phyloP scores from a whole-genome alignment of 1,284 basidiomycete species.

The Jaminaea rosea region DNA sequence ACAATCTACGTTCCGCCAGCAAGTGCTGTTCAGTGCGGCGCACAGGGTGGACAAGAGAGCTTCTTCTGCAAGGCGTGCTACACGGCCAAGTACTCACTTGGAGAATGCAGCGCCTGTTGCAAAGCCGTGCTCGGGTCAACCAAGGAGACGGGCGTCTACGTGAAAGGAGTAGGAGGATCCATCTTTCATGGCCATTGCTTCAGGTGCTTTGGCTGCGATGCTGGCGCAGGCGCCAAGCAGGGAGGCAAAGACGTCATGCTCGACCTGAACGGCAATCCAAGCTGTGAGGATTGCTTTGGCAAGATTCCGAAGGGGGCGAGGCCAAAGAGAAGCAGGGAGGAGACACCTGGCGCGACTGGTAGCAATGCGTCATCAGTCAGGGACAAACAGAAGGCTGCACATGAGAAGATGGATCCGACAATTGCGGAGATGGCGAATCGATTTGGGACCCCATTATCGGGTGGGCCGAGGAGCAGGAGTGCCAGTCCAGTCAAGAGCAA shows the following conservation, averaged over 20 bases:
- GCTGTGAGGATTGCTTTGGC: constrained; percentile 28
- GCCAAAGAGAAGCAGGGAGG: too few species aligned
- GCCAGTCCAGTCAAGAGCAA: constrained; percentile 13
- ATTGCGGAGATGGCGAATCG: too few species aligned
- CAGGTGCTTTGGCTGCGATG: constrained; percentile 19
- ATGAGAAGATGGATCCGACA: too few species aligned
- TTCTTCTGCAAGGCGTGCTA: constrained; percentile 33
- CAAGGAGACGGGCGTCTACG: constrained; percentile 32
- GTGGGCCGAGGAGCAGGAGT: constrained; percentile 4
- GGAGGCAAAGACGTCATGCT: constrained; percentile 12
- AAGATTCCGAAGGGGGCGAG: constrained; percentile 4
- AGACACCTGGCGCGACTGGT: too few species aligned
- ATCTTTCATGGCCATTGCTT: constrained; percentile 35
- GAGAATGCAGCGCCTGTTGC: constrained; percentile 14
- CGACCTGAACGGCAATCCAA: constrained; percentile 28
- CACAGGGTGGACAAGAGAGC: neutral
- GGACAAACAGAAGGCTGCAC: too few species aligned
- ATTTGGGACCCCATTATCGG: neutral
- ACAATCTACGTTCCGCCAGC: constrained; percentile 30
- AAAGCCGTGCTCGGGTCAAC: constrained; percentile 26
- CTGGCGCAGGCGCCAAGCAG: too few species aligned
- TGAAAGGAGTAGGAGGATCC: constrained; percentile 13
- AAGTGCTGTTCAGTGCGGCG: constrained; percentile 1
- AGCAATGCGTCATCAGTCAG: too few species aligned
- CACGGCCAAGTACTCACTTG: constrained; percentile 19